Evolutionary conservation across 1,139 yeast genomes (phyloP).

Genomic region (Pichia sp.): DNA sequence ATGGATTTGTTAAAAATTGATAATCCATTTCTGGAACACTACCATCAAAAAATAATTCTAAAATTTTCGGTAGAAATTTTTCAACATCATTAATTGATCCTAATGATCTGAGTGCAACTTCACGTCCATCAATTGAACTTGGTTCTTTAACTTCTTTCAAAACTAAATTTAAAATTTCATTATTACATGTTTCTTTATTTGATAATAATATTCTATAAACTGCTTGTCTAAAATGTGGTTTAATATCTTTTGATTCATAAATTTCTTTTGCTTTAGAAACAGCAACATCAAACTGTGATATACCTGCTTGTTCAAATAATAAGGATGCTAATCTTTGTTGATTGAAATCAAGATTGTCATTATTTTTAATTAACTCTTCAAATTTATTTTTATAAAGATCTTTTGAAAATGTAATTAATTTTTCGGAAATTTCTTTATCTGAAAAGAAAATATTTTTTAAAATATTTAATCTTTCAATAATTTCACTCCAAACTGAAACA

Average conservation of each 20-base stretch:
- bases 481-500: slow-evolving; percentile 62
- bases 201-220: slow-evolving; percentile 49
- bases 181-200: slow-evolving; percentile 34
- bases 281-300: slow-evolving; percentile 43
- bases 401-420: slow-evolving; percentile 37
- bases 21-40: slow-evolving; percentile 66
- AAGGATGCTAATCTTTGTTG: slow-evolving; percentile 46
- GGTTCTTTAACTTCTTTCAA: slow-evolving; percentile 47
- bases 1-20: slow-evolving; percentile 49
- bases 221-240: slow-evolving; percentile 52
- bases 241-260: slow-evolving; percentile 36
- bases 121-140: slow-evolving; percentile 59
- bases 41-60: slow-evolving; percentile 36
- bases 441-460: slow-evolving; percentile 45
- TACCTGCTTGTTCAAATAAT: slow-evolving; percentile 48
- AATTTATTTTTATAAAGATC: slow-evolving; percentile 39
- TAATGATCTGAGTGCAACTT: slow-evolving; percentile 54
- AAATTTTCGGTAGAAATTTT: slow-evolving; percentile 34
- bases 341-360: slow-evolving; percentile 30
- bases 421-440: slow-evolving; percentile 34
- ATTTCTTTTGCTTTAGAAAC: slow-evolving; percentile 39
- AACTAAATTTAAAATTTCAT: slow-evolving; percentile 42
- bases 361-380: slow-evolving; percentile 32
- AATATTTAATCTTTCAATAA: slow-evolving; percentile 39
- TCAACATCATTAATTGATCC: slow-evolving; percentile 45